These are phyloP conservation scores for Dothistroma pini DNA, from an alignment of 2,329 filamentous ascomycete species.

Conservation along the genomic window DNA sequence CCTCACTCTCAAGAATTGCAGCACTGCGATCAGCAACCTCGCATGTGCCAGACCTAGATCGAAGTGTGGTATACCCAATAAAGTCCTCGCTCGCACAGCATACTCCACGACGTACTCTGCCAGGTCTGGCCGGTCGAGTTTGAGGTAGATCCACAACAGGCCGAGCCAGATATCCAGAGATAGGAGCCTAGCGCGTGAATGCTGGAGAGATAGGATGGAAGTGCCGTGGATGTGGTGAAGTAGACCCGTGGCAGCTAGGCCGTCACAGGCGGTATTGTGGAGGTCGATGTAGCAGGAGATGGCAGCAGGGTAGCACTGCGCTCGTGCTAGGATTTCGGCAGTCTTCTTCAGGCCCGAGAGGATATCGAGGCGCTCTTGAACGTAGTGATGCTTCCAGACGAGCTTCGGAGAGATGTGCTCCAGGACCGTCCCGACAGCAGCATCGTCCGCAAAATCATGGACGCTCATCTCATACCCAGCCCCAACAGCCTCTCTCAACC, in stretches of 20 bases:
- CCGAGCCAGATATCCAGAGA: neutral
- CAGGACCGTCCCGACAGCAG: neutral
- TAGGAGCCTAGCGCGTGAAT: neutral
- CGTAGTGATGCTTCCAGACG: neutral
- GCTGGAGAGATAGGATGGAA: neutral
- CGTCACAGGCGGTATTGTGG: neutral
- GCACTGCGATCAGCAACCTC: neutral
- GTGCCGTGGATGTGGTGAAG: neutral
- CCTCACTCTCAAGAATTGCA: no score
- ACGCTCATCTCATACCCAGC: neutral
- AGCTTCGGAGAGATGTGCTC: neutral
- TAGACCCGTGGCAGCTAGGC: neutral
- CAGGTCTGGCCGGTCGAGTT: neutral
- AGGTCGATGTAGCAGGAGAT: neutral
- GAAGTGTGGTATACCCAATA: neutral
- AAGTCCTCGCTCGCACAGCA: neutral
- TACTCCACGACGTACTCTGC: neutral
- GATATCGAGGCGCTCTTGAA: neutral
- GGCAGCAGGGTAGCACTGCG: neutral
- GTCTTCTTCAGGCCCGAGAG: neutral
- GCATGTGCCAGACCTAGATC: neutral
- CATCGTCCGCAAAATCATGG: neutral
- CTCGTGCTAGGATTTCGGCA: neutral
- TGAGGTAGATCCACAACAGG: neutral
- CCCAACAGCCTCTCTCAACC: neutral